These are phyloP conservation scores for Castanea sativa DNA, from an alignment of 306 rosid species.

Conservation along the genomic window DNA sequence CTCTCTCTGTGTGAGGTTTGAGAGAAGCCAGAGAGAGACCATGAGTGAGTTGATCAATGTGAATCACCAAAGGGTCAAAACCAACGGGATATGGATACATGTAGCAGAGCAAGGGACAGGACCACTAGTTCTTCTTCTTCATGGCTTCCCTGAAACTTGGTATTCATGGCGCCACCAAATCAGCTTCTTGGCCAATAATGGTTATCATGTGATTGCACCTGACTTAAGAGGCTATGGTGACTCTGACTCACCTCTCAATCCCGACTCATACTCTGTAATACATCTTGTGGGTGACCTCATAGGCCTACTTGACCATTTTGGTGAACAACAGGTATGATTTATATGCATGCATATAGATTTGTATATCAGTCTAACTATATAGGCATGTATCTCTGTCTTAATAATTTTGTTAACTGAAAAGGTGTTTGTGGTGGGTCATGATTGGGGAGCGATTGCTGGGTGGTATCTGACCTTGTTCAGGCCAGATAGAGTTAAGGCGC, in stretches of 20 bases:
- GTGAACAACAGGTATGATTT: slow-evolving; percentile 44
- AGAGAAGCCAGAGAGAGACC: not conserved
- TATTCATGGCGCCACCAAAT: slow-evolving; percentile 63
- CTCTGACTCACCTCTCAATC: slow-evolving; percentile 53
- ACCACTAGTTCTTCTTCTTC: slow-evolving; percentile 67
- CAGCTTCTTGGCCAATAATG: slow-evolving; percentile 41
- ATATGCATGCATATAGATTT: not conserved
- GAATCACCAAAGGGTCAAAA: slow-evolving; percentile 62
- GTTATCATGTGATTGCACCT: slow-evolving; percentile 69
- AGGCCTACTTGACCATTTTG: slow-evolving; percentile 65
- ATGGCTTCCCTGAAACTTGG: slow-evolving; percentile 70
- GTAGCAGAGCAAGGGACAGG: slow-evolving; percentile 69
- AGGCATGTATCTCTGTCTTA: not conserved
- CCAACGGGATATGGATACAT: slow-evolving; percentile 58
- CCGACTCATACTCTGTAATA: slow-evolving; percentile 41
- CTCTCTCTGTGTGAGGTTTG: not conserved
- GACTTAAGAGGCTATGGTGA: slow-evolving; percentile 79
- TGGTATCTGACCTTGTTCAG: slow-evolving; percentile 60
- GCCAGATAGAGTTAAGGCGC: slow-evolving; percentile 66
- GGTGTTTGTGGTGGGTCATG: slow-evolving; percentile 71
- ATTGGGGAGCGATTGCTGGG: slow-evolving; percentile 61
- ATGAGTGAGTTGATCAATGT: slow-evolving; percentile 31
- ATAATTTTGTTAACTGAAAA: not conserved
- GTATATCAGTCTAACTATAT: not conserved
- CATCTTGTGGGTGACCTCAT: slow-evolving; percentile 62